phyloP scores from a whole-genome alignment of 495 filamentous ascomycete genomes.

The Thermothielavioides terrestris region DNA sequence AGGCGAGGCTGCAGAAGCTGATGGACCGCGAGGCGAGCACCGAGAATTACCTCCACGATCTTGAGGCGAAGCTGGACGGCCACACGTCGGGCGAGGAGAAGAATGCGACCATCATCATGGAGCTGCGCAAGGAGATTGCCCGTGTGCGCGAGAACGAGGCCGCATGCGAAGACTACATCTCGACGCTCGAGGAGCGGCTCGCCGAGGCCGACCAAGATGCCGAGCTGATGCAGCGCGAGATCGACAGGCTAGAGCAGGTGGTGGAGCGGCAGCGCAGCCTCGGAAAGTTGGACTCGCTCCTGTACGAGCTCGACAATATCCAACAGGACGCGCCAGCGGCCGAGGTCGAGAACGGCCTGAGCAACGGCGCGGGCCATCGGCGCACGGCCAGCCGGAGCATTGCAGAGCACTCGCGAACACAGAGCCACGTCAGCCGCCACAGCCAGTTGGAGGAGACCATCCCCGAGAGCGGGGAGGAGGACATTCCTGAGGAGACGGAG shows the following conservation, averaged over 20 bases:
- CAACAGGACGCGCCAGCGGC: slow-evolving; percentile 47
- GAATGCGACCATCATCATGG: slow-evolving; percentile 71
- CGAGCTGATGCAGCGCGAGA: slow-evolving; percentile 92
- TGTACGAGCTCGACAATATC: slow-evolving; percentile 81
- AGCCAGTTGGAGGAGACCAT: slow-evolving; percentile 47
- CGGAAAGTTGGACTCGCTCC: slow-evolving; percentile 83
- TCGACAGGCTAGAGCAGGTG: slow-evolving; percentile 88
- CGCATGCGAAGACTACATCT: slow-evolving; percentile 89
- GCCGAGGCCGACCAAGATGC: slow-evolving; percentile 94
- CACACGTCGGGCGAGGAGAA: slow-evolving; percentile 89
- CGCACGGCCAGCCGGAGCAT: slow-evolving; percentile 32
- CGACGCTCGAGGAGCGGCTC: slow-evolving; percentile 89
- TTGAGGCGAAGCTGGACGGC: slow-evolving; percentile 82
- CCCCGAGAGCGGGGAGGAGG: slow-evolving; percentile 35
- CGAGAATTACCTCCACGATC: slow-evolving; percentile 82
- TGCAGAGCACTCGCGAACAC: slow-evolving; percentile 42
- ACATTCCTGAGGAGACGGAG: slow-evolving; percentile 23
- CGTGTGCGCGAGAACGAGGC: slow-evolving; percentile 87
- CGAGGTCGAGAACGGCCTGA: slow-evolving; percentile 25
- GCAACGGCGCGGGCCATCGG: slow-evolving; percentile 37
- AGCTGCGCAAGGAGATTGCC: slow-evolving; percentile 84
- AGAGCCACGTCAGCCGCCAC: slow-evolving; percentile 42
- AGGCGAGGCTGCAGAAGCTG: slow-evolving; percentile 77
- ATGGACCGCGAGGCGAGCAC: slow-evolving; percentile 83
- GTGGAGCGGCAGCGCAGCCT: slow-evolving; percentile 92